Evolutionary conservation across 1,284 basidiomycete genomes (phyloP).

Genomic region (Pseudozyma sp.): DNA sequence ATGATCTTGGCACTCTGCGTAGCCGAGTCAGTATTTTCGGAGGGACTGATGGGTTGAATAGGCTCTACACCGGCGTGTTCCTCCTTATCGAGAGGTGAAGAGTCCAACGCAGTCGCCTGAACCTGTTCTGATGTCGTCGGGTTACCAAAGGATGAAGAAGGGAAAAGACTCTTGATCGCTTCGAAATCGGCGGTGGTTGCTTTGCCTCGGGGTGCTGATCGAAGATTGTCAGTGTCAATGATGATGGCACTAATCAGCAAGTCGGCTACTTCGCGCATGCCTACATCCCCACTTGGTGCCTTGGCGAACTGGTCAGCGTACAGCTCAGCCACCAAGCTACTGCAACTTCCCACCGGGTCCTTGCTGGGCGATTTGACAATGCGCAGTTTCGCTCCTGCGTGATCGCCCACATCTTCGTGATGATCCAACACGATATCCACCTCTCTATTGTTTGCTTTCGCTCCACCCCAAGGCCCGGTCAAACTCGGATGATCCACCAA

Average conservation of each 20-base stretch:
- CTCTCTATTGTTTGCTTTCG: conserved; percentile 47
- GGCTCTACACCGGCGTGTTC: conserved; percentile 12
- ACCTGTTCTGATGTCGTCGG: conserved; percentile 26
- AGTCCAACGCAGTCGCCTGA: conserved; percentile 20
- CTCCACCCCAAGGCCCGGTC: conserved; percentile 46
- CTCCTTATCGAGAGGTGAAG: conserved; percentile 27
- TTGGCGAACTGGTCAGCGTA: conserved; percentile 35
- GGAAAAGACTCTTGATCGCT: conserved; percentile 49
- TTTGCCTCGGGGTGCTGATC: conserved; percentile 50
- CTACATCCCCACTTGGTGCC: conserved; percentile 16
- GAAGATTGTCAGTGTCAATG: conserved; percentile 66
- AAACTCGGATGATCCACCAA: conserved; percentile 56
- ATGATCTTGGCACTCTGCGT: conserved; percentile 35
- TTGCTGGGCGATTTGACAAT: conserved; percentile 53
- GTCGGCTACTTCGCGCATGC: conserved; percentile 52
- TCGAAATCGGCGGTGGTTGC: conserved; percentile 51
- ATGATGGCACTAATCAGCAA: conserved; percentile 70
- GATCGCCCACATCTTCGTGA: conserved; percentile 84
- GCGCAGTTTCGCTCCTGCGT: conserved; percentile 70
- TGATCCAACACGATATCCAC: conserved; percentile 91
- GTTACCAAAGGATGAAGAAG: conserved; percentile 48
- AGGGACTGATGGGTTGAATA: conserved; percentile 37
- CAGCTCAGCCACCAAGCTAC: conserved; percentile 51
- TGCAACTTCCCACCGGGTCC: conserved; percentile 56
- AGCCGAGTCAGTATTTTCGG: conserved; percentile 32